Evolutionary conservation across 148 eudicot species (phyloP), one percentile per base, ranked within the genome.

Genomic region (Rhododendron ovatum): DNA sequence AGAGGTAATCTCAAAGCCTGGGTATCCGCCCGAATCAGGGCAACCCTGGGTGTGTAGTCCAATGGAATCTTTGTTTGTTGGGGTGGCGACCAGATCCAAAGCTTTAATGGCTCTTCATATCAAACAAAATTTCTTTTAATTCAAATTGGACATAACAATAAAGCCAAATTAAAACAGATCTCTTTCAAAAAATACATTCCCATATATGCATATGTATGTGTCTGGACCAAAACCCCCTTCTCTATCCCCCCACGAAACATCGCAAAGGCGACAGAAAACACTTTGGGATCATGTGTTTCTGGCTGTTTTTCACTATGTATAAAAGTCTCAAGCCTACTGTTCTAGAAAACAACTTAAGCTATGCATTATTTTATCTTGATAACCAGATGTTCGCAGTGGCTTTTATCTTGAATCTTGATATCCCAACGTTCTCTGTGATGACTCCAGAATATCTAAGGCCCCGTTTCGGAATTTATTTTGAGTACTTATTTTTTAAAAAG

Each of bases 281-380:
- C 59, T 48, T 48, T 79, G 82, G 82, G 82, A 79, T 47, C 82
- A 47, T 79, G 59, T 79, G 82, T 79, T 48, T 48, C 59, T 12
- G 41, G 41, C 37, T 71, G 76, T 30, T 71, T 17, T 69, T 33
- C 39, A 3, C 8, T 14, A 1, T 63, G 2, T 24, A 24, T 11
- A 12, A 4, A 30, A 30, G 20, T 30, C 75, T 69, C 74, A 12
- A 65, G 37, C 76, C 30, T 30, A 30, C 75, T 30, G 39, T 13
- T 69, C 26, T 28, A 12, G 37, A 14, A 71, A 71, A 14, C 76
- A 71, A 28, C 37, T n/a, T 67, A 3, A 67, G 35, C 33, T 67
- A 24, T 8, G 71, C 71, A 2, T 51, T 51, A 51, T 14, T 51
- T 12, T 47, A 47, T 47, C 11, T 47, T 8, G 50, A 47, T 47